Evolutionary conservation across 352 stramenopile species (phyloP).

Genomic region (Pythium dissimile): DNA sequence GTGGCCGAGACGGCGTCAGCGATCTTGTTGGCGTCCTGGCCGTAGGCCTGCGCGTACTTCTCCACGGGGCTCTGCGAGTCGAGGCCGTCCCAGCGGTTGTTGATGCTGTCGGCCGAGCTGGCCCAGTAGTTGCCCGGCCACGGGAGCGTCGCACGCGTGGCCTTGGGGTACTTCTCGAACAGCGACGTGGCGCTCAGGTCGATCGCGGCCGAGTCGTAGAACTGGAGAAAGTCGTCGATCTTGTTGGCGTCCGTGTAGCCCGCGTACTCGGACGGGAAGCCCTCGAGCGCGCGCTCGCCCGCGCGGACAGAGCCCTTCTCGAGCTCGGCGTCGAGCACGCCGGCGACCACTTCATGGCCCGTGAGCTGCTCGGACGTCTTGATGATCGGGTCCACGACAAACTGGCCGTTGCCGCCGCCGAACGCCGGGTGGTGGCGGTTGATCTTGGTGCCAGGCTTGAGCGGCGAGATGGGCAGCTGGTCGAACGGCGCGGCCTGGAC

Average conservation of each 20-base stretch:
- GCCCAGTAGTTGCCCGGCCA: slow-evolving; percentile 73
- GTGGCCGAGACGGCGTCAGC: slow-evolving; percentile 17
- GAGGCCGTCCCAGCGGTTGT: slow-evolving; percentile 37
- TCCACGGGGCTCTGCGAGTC: slow-evolving; percentile 20
- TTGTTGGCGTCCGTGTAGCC: slow-evolving; percentile 12
- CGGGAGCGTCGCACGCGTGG: background rate
- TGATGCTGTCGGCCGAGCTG: slow-evolving; percentile 60
- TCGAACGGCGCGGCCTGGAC: slow-evolving; percentile 9
- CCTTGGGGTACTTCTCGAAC: background rate
- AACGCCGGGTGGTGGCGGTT: slow-evolving; percentile 16
- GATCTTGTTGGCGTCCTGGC: slow-evolving; percentile 22
- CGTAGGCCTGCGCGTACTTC: slow-evolving; percentile 27
- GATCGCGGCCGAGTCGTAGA: background rate
- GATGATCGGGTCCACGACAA: slow-evolving; percentile 10
- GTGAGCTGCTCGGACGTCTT: slow-evolving; percentile 3
- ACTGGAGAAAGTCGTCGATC: slow-evolving; percentile 9
- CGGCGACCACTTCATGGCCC: slow-evolving; percentile 6
- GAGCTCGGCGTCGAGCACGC: slow-evolving; percentile 1
- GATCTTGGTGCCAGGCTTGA: slow-evolving; percentile 9
- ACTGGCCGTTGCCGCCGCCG: slow-evolving; percentile 5
- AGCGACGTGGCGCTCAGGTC: slow-evolving; percentile 1
- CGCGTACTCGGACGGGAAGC: slow-evolving; percentile 1
- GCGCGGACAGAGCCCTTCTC: background rate
- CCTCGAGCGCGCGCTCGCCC: slow-evolving; percentile 7
- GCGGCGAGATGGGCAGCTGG: slow-evolving; percentile 6